Base-by-base conservation (phyloP, 805 yeast genomes). In the Jamesozyma gamospora region DNA sequence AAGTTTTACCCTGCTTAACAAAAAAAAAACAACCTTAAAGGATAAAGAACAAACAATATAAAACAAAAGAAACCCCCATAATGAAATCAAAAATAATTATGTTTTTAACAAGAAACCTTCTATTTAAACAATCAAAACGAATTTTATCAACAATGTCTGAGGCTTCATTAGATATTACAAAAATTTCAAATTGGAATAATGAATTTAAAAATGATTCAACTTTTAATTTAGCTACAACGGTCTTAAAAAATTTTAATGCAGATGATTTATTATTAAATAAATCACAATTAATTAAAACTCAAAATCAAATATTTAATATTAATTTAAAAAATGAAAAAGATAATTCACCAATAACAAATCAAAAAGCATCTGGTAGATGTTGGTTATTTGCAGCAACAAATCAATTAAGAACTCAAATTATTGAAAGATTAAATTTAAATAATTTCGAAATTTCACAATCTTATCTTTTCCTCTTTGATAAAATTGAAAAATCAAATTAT, bases 351-450 rank as follows among this genome's bases (percentile, higher is more conserved):
- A 70, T 81, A 14, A 78, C 82, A 40, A 78, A 80, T 62, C 95
- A 85, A 65, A 72, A 74, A 51, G 59, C 75, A 10, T 75, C 85
- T 17, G 95, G 95, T 25, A 67, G 94, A 51, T 85, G 95, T 62
- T 85, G 95, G 95, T 70, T 85, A 44, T 85, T 85, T 60, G 95
- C 95, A 10, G 73, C 90, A 1, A 75, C 84, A 39, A 85, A 86
- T 50, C 71, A 81, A 41, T 64, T 84, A 52, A 71, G 95, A 51
- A 57, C 79, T 37, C 70, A 70, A 39, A 72, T 82, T 32, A 75
- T 78, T 61, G 66, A 71, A 50, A 71, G 72, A 53, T 72, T 78
- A 59, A 75, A 79, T 52, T 60, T 85, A 50, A 75, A 76, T 49
- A 72, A 71, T 49, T 76, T 82, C 57, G 87, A 82, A 62, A 62